Percentiles rank a stretch among this genome's conserved stretches.
These are phyloP conservation scores for Microsporum ferrugineum DNA, from an alignment of 2,329 filamentous ascomycete genomes.

Conservation along the genomic window DNA sequence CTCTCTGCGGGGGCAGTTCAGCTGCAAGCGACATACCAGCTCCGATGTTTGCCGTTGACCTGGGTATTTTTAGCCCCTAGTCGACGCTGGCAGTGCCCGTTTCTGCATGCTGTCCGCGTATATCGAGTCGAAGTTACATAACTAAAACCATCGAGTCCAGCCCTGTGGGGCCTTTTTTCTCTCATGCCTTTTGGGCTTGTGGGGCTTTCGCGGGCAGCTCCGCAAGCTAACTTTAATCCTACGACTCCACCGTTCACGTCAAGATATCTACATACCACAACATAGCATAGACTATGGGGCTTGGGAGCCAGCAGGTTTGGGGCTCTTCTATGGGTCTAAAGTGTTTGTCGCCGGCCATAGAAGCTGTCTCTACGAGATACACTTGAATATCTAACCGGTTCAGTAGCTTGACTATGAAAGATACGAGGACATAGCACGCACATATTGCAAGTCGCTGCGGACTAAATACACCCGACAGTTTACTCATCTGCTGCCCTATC, in stretches of 20 bases:
- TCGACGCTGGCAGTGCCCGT: neutral
- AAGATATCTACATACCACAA: neutral
- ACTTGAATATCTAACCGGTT: too few species aligned
- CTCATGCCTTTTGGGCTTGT: neutral
- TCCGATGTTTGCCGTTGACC: neutral
- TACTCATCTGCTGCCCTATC: neutral
- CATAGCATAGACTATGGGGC: neutral
- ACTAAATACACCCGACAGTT: neutral
- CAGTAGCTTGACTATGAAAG: too few species aligned
- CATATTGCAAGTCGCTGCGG: neutral
- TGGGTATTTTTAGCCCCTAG: neutral
- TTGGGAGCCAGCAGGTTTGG: too few species aligned
- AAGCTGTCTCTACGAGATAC: too few species aligned
- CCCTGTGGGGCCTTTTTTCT: neutral
- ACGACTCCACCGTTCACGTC: neutral
- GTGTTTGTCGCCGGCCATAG: too few species aligned
- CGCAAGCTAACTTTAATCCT: neutral
- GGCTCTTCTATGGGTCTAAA: too few species aligned
- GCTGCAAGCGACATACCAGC: neutral
- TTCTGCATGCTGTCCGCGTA: neutral
- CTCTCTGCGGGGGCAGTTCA: neutral
- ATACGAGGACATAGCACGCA: neutral
- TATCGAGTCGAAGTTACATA: neutral
- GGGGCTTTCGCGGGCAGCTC: neutral
- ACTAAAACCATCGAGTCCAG: neutral